Conservation (phyloP, 2,329 filamentous ascomycete genomes). For the Hypoxylon sp. region DNA sequence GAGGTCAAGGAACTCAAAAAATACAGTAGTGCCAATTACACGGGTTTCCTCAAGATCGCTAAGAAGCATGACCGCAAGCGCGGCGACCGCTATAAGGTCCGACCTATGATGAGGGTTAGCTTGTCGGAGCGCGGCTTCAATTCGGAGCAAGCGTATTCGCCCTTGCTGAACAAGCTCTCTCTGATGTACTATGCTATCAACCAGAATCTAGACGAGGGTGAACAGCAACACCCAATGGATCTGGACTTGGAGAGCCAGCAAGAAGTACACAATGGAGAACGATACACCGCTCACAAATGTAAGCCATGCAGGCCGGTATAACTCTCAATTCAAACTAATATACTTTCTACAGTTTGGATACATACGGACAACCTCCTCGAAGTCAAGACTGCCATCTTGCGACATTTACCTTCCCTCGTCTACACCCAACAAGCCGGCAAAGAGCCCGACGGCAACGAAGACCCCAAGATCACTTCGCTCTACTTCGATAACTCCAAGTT, state of each 20-base stretch:
- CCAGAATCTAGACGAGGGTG: constrained; percentile 79
- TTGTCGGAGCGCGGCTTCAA: constrained; percentile 93
- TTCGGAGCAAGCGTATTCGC: constrained; percentile 89
- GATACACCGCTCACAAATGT: constrained; percentile 91
- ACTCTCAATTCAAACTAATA: constrained; percentile 52
- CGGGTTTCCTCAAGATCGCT: constrained; percentile 95
- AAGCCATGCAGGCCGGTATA: constrained; percentile 55
- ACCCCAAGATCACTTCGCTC: constrained; percentile 93
- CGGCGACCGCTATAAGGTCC: constrained; percentile 86
- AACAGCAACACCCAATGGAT: constrained; percentile 61
- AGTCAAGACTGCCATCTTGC: constrained; percentile 95
- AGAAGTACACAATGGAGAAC: constrained; percentile 75
- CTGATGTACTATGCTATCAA: constrained; percentile 96
- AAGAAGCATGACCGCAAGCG: constrained; percentile 99
- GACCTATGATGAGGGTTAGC: constrained; percentile 91
- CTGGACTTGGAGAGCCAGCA: constrained; percentile 67
- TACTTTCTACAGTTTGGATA: constrained; percentile 79
- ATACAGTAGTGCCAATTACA: constrained; percentile 97
- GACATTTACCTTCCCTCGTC: constrained; percentile 89
- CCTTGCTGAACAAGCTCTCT: constrained; percentile 89
- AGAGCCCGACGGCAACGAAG: constrained; percentile 82
- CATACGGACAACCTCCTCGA: constrained; percentile 96
- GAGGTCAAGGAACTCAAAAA: constrained; percentile 95
- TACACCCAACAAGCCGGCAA: constrained; percentile 92
- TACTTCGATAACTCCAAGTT: constrained; percentile 95